A percentile compares a stretch with the other conserved stretches of the same genome.
These are phyloP conservation scores for Candida rishiriensis DNA, from an alignment of 805 yeast species.

Conservation along the genomic window DNA sequence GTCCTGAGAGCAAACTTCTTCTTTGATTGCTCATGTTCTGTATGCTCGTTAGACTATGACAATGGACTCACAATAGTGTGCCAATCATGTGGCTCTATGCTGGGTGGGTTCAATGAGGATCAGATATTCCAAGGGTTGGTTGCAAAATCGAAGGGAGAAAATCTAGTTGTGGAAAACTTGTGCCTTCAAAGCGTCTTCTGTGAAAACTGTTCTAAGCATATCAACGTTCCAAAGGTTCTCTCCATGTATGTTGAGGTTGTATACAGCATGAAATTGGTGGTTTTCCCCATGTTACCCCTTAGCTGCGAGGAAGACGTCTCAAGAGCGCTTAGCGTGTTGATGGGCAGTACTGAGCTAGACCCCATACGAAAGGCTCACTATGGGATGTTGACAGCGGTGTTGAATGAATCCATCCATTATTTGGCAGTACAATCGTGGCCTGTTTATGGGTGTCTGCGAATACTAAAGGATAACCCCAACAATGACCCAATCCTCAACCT, in stretches of 20 bases:
- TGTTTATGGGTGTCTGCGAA: slow-evolving; percentile 7
- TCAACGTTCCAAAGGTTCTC: too few species aligned
- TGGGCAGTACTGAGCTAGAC: neutral
- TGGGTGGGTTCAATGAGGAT: slow-evolving; percentile 9
- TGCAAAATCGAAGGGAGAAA: neutral
- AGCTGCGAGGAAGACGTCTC: too few species aligned
- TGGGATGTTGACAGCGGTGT: neutral
- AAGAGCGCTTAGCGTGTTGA: neutral
- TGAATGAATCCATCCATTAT: neutral
- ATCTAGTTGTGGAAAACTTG: neutral
- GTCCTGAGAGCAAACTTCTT: slow-evolving; percentile 28
- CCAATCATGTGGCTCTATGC: slow-evolving; percentile 15
- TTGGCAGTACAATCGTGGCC: slow-evolving; percentile 23
- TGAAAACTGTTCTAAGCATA: too few species aligned
- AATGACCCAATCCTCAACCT: slow-evolving; percentile 8
- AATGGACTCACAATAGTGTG: slow-evolving; percentile 26
- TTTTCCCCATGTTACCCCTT: too few species aligned
- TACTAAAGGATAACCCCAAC: slow-evolving; percentile 7
- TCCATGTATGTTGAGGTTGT: too few species aligned
- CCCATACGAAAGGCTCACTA: neutral
- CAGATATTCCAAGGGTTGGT: neutral
- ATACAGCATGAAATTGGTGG: too few species aligned
- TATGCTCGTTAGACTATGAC: slow-evolving; percentile 26
- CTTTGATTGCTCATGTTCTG: slow-evolving; percentile 32
- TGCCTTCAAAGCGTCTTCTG: neutral